phyloP scores from a whole-genome alignment of 257 asterid species.

The Knoxia roxburghii region DNA sequence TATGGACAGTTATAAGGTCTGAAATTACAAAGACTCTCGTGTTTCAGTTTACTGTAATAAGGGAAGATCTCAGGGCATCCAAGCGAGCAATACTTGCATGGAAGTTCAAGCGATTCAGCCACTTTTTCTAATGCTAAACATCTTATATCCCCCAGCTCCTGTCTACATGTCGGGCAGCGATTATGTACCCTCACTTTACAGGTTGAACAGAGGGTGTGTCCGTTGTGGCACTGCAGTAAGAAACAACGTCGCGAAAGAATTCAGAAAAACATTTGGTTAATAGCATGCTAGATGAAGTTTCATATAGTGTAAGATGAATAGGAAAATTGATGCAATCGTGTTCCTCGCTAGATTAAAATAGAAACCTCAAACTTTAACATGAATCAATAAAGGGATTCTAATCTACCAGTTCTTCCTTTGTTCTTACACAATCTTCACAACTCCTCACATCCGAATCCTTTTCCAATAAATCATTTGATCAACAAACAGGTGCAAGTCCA shows the following conservation, averaged over 20 bases:
- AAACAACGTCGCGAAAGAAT: neutral
- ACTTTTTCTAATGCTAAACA: constrained; percentile 90
- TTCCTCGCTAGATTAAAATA: neutral
- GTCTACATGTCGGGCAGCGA: constrained; percentile 83
- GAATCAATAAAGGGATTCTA: neutral
- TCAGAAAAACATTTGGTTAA: neutral
- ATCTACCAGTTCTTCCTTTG: neutral
- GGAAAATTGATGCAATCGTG: neutral
- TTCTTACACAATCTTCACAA: neutral
- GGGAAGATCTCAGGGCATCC: constrained; percentile 93
- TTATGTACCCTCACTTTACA: constrained; percentile 84
- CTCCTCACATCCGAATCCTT: neutral
- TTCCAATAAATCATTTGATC: neutral
- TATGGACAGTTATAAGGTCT: constrained; percentile 87
- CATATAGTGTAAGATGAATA: neutral
- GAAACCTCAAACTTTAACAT: neutral
- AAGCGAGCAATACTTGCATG: constrained; percentile 67
- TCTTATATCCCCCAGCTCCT: constrained; percentile 90
- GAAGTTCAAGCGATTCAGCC: constrained; percentile 89
- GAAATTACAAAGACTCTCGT: constrained; percentile 70
- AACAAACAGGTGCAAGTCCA: neutral
- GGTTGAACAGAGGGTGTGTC: constrained; percentile 86
- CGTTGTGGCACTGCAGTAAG: constrained; percentile 70
- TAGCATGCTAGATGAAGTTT: neutral
- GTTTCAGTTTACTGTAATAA: constrained; percentile 80